Evolutionary conservation across 2,329 filamentous ascomycete genomes (phyloP).

Genomic region (Fusarium robinianum): DNA sequence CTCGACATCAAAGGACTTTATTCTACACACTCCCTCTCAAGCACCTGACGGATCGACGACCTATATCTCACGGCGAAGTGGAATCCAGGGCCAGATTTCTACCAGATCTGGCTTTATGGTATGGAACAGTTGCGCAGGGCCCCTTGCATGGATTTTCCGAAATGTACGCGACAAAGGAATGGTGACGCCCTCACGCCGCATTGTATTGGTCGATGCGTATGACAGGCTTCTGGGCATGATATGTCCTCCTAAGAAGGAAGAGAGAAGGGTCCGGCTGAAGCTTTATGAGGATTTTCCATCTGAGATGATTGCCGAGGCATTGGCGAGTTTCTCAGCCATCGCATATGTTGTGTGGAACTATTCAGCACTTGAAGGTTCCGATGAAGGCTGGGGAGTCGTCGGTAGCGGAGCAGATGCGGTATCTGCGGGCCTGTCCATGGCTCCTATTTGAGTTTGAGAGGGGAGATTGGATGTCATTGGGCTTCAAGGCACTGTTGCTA

Average conservation of each 20-base stretch:
- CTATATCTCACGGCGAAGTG: constrained; percentile 4
- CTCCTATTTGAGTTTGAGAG: too few relatives aligned
- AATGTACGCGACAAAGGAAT: constrained; percentile 3
- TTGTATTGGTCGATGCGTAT: constrained; percentile 12
- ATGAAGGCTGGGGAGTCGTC: constrained; percentile 4
- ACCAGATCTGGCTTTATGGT: constrained; percentile 9
- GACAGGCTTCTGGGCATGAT: constrained; percentile 12
- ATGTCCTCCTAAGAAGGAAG: not conserved
- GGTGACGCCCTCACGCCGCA: not conserved
- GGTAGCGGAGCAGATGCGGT: too few relatives aligned
- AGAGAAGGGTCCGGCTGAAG: constrained; percentile 2
- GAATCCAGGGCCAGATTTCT: not conserved
- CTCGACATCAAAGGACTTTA: constrained; percentile 9
- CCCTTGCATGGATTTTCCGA: constrained; percentile 10
- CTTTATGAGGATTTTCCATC: not conserved
- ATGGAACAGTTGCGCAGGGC: constrained; percentile 11
- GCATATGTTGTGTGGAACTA: constrained; percentile 12
- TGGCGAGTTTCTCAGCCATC: constrained; percentile 10
- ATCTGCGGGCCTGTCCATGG: too few relatives aligned
- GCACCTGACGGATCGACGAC: not conserved
- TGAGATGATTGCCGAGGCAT: constrained; percentile 4
- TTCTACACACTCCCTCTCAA: constrained; percentile 4
- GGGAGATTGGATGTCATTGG: too few relatives aligned
- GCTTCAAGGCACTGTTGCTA: too few relatives aligned
- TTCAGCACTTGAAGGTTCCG: not conserved